Evolutionary conservation across 805 yeast genomes (phyloP).

Genomic region (Candida krabiensis): DNA sequence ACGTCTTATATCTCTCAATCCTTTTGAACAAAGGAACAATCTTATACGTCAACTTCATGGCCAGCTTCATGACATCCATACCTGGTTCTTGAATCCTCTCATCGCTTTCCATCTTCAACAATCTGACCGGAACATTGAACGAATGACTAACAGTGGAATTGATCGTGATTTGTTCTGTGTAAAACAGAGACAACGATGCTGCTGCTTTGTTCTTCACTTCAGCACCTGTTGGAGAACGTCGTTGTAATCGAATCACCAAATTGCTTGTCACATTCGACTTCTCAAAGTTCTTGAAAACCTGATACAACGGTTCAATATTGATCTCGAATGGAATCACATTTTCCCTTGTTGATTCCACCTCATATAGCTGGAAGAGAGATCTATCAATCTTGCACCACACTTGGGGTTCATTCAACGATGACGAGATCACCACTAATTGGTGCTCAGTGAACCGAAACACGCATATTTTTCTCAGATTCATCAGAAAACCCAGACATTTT

Average conservation of each 20-base stretch:
- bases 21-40: constrained; percentile 57
- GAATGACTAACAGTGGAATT: constrained; percentile 58
- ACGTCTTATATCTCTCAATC: constrained; percentile 61
- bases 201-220: constrained; percentile 28
- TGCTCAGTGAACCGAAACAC: constrained; percentile 55
- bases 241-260: constrained; percentile 51
- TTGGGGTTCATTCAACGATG: constrained; percentile 58
- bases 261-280: constrained; percentile 48
- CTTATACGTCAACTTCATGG: constrained; percentile 52
- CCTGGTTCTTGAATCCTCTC: constrained; percentile 62
- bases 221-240: constrained; percentile 28
- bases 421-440: constrained; percentile 51
- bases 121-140: constrained; percentile 68
- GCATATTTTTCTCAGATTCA: constrained; percentile 53
- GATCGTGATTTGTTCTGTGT: constrained; percentile 44
- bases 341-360: constrained; percentile 51
- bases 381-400: constrained; percentile 61
- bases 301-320: constrained; percentile 58
- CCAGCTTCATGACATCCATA: constrained; percentile 51
- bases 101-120: constrained; percentile 56
- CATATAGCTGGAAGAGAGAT: constrained; percentile 48
- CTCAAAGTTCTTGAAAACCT: constrained; percentile 58
- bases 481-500: constrained; percentile 24
- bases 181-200: constrained; percentile 56
- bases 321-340: constrained; percentile 60